Base-by-base conservation (phyloP, 768 basidiomycete genomes). In the Lepiota brunneoincarnata region DNA sequence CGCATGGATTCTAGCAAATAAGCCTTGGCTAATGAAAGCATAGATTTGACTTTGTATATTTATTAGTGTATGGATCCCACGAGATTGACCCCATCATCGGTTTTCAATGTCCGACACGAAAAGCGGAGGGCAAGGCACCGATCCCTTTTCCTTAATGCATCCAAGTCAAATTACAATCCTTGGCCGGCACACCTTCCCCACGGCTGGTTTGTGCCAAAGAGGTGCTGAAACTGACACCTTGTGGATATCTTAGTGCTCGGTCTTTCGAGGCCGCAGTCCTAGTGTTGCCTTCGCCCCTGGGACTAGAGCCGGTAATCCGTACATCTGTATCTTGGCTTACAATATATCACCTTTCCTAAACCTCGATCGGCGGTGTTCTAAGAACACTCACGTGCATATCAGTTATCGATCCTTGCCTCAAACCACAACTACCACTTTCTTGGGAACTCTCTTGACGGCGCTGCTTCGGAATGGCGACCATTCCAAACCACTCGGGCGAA, bases 1-100 rank as follows among this genome's bases (percentile, higher is more conserved):
- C 63, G 79, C 80, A 20, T 95, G 91, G 93, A 90, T 89, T 63
- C 69, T 80, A 59, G 64, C 76, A 7, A 87, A 93, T 67, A 94
- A 93, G 68, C 88, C 90, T 3, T 87, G 84, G 76, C 66, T 94
- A 47, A 78, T 88, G 67, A 75, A 48, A 28, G 44, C 53, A 12
- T 54, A 54, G 39, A 69, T 4, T 38, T 21, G 26, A 11, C 26
- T 45, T 28, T 45, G 23, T 45, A 45, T 6, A 15, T n/a, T 17
- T 28, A 26, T 11, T 28, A 26, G 31, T 31, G 11, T 31, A 10
- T 10, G 31, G 2, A 10, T 31, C 44, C 44, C 26, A 28, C 17
- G 41, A 43, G 20, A 21, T 40, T 54, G 53, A 54, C 41, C 45
- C 28, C 37, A 47, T 54, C 53, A 54, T 3, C 12, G 15, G 2